phyloP scores from a whole-genome alignment of 1,139 yeast genomes.

The Lodderomyces beijingensis region DNA sequence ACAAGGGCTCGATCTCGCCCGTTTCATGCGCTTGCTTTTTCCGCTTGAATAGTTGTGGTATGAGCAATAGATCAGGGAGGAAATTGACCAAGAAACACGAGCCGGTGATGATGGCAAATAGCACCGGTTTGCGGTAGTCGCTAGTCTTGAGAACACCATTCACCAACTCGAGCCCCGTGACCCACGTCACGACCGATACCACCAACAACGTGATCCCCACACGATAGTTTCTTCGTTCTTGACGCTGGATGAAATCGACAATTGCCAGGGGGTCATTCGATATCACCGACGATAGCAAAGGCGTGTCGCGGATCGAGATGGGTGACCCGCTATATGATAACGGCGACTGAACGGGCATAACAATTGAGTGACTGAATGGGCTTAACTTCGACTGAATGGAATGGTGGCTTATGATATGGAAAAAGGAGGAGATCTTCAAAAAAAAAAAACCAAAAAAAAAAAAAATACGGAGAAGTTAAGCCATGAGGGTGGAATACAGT shows the following conservation, averaged over 20 bases:
- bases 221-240: slow-evolving; percentile 39
- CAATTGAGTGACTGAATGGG: no score
- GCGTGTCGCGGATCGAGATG: not conserved
- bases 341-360: no score
- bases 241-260: slow-evolving; percentile 41
- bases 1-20: slow-evolving; percentile 3
- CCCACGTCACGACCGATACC: slow-evolving; percentile 44
- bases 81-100: slow-evolving; percentile 43
- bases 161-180: slow-evolving; percentile 46
- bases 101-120: slow-evolving; percentile 46
- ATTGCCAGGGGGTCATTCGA: slow-evolving; percentile 33
- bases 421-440: no score
- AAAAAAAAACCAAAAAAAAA: no score
- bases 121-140: slow-evolving; percentile 44
- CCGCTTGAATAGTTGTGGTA: slow-evolving; percentile 2
- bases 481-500: no score
- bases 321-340: no score
- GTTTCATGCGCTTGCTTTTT: slow-evolving; percentile 8
- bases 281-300: slow-evolving; percentile 9
- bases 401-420: no score
- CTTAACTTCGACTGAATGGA: no score
- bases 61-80: slow-evolving; percentile 29
- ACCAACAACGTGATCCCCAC: slow-evolving; percentile 40
- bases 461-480: no score
- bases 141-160: slow-evolving; percentile 46